Conservation (phyloP, 768 basidiomycete genomes). For the Tephrocybe sp. region DNA sequence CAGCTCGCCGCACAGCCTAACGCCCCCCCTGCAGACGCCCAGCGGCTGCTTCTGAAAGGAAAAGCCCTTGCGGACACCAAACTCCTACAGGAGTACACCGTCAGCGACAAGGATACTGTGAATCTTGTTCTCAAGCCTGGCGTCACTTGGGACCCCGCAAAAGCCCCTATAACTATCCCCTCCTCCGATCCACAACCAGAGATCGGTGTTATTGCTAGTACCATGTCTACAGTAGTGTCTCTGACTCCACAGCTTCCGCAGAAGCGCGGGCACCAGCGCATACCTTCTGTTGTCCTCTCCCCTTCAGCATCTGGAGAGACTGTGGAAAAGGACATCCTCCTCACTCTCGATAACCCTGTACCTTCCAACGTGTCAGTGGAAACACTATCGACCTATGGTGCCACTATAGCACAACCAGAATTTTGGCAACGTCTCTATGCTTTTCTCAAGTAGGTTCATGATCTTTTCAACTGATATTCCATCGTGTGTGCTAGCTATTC, state of each 20-base stretch:
- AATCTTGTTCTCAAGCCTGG: conserved; percentile 87
- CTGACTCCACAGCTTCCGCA: conserved; percentile 26
- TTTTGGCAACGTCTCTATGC: conserved; percentile 75
- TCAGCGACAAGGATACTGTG: conserved; percentile 77
- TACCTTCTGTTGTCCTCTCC: conserved; percentile 77
- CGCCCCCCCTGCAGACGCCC: conserved; percentile 77
- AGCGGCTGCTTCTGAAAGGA: conserved; percentile 89
- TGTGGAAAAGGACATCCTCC: conserved; percentile 60
- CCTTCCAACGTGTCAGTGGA: conserved; percentile 41
- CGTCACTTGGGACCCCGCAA: conserved; percentile 58
- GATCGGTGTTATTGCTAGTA: background rate
- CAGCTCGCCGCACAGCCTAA: conserved; percentile 62
- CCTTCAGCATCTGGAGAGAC: conserved; percentile 61
- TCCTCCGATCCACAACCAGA: conserved; percentile 18
- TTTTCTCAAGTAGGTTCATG: conserved; percentile 57
- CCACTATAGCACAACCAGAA: conserved; percentile 66
- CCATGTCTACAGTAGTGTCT: conserved; percentile 6
- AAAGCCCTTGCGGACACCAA: conserved; percentile 90
- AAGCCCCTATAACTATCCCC: conserved; percentile 23
- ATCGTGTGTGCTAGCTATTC: background rate
- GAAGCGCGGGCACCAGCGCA: conserved; percentile 53
- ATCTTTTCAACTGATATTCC: background rate
- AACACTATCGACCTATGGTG: conserved; percentile 55
- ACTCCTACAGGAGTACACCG: conserved; percentile 85
- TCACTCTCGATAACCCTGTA: conserved; percentile 56